phyloP scores from a whole-genome alignment of 495 filamentous ascomycete genomes.

The Penicillium argentinense region DNA sequence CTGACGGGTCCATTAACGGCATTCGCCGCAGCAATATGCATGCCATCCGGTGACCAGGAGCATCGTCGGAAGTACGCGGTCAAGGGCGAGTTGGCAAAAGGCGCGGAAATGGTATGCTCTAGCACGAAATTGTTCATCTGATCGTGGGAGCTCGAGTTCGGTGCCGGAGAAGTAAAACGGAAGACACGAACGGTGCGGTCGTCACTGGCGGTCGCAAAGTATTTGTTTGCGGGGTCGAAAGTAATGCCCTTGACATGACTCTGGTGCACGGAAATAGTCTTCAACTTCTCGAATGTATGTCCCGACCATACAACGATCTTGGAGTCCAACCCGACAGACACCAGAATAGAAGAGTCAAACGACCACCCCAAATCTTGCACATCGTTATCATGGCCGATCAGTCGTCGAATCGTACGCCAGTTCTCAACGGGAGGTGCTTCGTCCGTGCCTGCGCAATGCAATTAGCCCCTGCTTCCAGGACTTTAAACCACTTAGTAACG shows the following conservation, averaged over 20 bases:
- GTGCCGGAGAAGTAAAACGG: conserved; percentile 83
- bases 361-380: conserved; percentile 98
- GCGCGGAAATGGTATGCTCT: conserved; percentile 79
- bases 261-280: conserved; percentile 84
- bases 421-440: conserved; percentile 93
- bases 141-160: conserved; percentile 92
- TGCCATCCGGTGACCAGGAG: conserved; percentile 96
- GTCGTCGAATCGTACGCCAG: conserved; percentile 88
- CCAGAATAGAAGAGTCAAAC: conserved; percentile 89
- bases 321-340: conserved; percentile 95
- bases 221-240: conserved; percentile 98
- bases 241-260: conserved; percentile 98
- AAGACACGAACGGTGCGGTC: conserved; percentile 97
- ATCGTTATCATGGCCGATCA: conserved; percentile 98
- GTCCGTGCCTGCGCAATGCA: conserved; percentile 72
- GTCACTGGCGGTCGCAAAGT: conserved; percentile 97
- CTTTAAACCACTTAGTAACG: no score
- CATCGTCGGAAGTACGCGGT: conserved; percentile 97
- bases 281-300: conserved; percentile 95
- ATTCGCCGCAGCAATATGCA: conserved; percentile 96
- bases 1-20: conserved; percentile 96
- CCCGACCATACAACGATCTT: conserved; percentile 98
- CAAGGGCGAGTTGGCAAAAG: conserved; percentile 84
- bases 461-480: no score
- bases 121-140: conserved; percentile 93